Base-by-base conservation (phyloP, 371 early-diverging fungal genomes). In the Mortierella sp. region DNA sequence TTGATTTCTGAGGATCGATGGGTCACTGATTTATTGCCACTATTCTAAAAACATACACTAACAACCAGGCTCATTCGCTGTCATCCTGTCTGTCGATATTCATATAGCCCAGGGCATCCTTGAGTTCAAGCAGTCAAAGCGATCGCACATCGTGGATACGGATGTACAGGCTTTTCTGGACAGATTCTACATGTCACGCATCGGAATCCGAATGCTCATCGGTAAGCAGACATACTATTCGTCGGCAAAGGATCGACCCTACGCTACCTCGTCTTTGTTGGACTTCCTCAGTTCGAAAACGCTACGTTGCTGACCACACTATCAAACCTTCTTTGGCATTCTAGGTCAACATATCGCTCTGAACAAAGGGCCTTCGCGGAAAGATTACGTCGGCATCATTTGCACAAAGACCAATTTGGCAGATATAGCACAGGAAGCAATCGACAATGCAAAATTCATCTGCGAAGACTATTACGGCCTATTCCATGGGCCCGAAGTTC, bases 161-260 rank as follows among this genome's bases (percentile, higher is more conserved):
- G 94, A 91, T 48, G 86, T 97, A 9, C 97, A 98, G 80, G 84
- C 87, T 27, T 98, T 98, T 73, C 81, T 98, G 64, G 97, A 97
- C 81, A 89, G 97, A n/a, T 98, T 98, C 81, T 97, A 97, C 83
- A 91, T 97, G 91, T 95, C 96, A 27, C 92, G 99, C 44, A 98
- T 98, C 64, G 99, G 99, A 17, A 97, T 98, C 66, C 92, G 99
- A 61, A 95, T 97, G 95, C 84, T 98, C 43, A 94, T 96, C 62
- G 97, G 92, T 81, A 86, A 68, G 68, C 61, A 49, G n/a, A 14
- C n/a, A 27, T 43, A n/a, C n/a, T n/a, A n/a, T n/a, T n/a, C n/a
- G n/a, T n/a, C n/a, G n/a, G n/a, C n/a, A n/a, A n/a, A n/a, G n/a
- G n/a, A n/a, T n/a, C n/a, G n/a, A n/a, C n/a, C n/a, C n/a, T n/a